Percentiles rank a stretch among this genome's conserved stretches.
Evolutionary conservation across 2,329 filamentous ascomycete genomes (phyloP).

Genomic region (Venturiaceae sp.): DNA sequence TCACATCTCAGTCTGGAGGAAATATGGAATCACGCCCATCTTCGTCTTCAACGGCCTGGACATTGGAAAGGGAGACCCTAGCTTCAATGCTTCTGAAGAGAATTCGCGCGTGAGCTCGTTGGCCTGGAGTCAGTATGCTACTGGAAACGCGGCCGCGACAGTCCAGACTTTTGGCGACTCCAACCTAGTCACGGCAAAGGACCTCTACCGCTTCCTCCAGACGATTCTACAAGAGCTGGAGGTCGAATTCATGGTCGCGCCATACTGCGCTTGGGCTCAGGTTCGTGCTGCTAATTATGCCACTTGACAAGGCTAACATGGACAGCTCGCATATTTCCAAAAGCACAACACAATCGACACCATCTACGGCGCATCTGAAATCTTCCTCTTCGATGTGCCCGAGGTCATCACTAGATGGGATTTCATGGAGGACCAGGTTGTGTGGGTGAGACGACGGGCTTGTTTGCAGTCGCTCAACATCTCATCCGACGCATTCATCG

Average conservation of each 20-base stretch:
- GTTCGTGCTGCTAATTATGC: constrained; percentile 35
- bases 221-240: constrained; percentile 57
- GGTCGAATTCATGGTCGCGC: constrained; percentile 71
- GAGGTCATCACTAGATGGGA: constrained; percentile 62
- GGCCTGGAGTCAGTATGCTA: constrained; percentile 83
- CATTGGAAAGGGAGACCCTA: constrained; percentile 58
- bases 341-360: constrained; percentile 60
- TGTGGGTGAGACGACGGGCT: constrained; percentile 53
- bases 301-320: constrained; percentile 18
- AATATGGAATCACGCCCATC: constrained; percentile 61
- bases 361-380: constrained; percentile 74
- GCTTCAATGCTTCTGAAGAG: constrained; percentile 48
- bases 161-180: constrained; percentile 74
- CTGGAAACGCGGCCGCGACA: constrained; percentile 67
- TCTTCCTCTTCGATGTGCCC: constrained; percentile 76
- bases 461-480: constrained; percentile 59
- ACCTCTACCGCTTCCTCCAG: constrained; percentile 70
- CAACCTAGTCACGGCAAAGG: constrained; percentile 41
- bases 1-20: constrained; percentile 64
- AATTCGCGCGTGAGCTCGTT: constrained; percentile 60
- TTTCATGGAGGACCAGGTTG: constrained; percentile 58
- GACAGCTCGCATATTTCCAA: constrained; percentile 67
- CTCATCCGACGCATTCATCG: constrained; percentile 67
- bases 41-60: constrained; percentile 91
- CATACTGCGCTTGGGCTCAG: constrained; percentile 81